Evolutionary conservation across 2,329 filamentous ascomycete species (phyloP), one percentile per base, ranked within the genome.

Genomic region (Colletotrichum lupini): DNA sequence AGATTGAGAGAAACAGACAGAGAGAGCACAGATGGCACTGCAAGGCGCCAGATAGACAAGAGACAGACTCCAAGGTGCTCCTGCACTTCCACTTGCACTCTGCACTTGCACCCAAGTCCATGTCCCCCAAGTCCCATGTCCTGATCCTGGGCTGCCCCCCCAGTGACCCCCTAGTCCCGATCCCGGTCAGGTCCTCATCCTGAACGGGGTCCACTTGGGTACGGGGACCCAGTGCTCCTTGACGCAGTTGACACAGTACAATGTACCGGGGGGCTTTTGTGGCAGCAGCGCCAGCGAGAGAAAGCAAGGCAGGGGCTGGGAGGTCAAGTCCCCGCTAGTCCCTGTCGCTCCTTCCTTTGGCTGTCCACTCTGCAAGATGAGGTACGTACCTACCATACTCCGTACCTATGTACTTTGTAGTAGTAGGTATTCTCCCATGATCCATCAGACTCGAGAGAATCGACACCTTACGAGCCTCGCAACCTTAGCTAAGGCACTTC

Each of bases 11-110:
- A 52, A 6, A 62, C 11, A 49, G 59, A 62, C 19, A 52, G 32
- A 49, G 24, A n/a, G 35, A 61, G 60, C 60, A 70, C 67, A 70
- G 70, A 70, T 70, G 67, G 59, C 32, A 65, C 65, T 72, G 65
- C 65, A 68, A 46, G 57, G 49, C 69, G 57, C 69, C 70, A 65
- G 67, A 65, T 73, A 46, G 70, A 57, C 69, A 53, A 53, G 52
- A 69, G 59, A 37, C 57, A 63, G 59, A 65, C 66, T 30, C 35
- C 69, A 72, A 62, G 58, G 30, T 62, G 35, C 57, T 37, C 65
- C 26, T 63, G 35, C 49, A 32, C 24, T 46, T 32, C 30, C 30
- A 32, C 30, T 35, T 35, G 11, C 32, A 35, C 32, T 35, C 12
- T 22, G n/a, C 56, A 22, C 68, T 72, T 19, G 55, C 67, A 49